Percentiles rank a stretch among this genome's conserved stretches.
These are phyloP conservation scores for Jimgerdemannia lactiflua DNA, from an alignment of 192 early-diverging fungal species.

Conservation along the genomic window DNA sequence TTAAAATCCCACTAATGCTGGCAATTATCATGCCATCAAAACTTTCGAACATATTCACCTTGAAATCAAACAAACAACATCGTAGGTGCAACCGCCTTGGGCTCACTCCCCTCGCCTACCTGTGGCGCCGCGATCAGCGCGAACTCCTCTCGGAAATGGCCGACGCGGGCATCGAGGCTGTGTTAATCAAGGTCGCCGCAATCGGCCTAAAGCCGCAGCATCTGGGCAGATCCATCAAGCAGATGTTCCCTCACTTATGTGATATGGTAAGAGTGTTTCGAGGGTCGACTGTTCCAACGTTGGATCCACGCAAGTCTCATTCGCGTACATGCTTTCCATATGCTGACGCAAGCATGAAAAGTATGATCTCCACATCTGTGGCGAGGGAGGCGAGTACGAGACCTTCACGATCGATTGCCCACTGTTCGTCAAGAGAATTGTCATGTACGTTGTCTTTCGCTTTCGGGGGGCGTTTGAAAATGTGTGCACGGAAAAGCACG, in stretches of 20 bases:
- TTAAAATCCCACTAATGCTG: not conserved
- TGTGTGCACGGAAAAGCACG: not conserved
- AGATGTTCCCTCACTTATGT: conserved; percentile 78
- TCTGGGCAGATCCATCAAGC: conserved; percentile 74
- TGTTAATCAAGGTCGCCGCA: conserved; percentile 93
- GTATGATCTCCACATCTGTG: conserved; percentile 86
- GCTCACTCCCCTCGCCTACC: conserved; percentile 75
- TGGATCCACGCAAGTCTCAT: not conserved
- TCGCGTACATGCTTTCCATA: not conserved
- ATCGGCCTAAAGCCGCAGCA: conserved; percentile 70
- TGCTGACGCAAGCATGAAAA: conserved; percentile 39
- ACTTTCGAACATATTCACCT: too few species aligned
- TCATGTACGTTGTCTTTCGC: conserved; percentile 75
- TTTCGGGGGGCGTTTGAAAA: not conserved
- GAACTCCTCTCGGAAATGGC: conserved; percentile 88
- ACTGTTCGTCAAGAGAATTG: conserved; percentile 81
- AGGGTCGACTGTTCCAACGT: not conserved
- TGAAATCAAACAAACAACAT: too few species aligned
- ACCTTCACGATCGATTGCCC: conserved; percentile 92
- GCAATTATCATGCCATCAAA: too few species aligned
- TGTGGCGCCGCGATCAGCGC: conserved; percentile 89
- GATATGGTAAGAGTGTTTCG: conserved; percentile 60
- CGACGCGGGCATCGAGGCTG: conserved; percentile 66
- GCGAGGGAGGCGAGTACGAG: conserved; percentile 98
- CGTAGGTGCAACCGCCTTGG: conserved; percentile 85